A percentile compares a stretch with the other conserved stretches of the same genome.
These are phyloP conservation scores for Rubia yunnanensis DNA, from an alignment of 257 asterid genomes.

Conservation along the genomic window DNA sequence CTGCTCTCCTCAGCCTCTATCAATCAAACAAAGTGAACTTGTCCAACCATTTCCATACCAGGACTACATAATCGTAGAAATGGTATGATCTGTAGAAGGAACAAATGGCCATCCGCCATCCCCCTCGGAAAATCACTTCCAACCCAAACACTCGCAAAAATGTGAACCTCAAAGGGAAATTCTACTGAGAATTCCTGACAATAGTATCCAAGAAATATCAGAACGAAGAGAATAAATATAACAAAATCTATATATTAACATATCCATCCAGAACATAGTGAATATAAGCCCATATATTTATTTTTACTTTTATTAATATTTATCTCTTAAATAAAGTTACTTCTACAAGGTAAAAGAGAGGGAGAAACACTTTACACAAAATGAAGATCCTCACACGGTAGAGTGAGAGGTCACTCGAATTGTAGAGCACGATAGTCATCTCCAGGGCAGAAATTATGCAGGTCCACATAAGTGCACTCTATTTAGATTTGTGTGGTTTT, in stretches of 20 bases:
- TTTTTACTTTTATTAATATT: not conserved
- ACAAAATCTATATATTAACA: not conserved
- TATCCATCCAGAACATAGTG: not conserved
- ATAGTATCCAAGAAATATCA: not conserved
- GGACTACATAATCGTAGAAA: not conserved
- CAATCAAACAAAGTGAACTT: not conserved
- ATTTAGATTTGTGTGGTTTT: constrained; percentile 49
- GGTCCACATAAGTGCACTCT: constrained; percentile 77
- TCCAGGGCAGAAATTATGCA: constrained; percentile 90
- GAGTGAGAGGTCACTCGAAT: constrained; percentile 62
- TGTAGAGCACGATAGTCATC: constrained; percentile 81
- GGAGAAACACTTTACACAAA: not conserved
- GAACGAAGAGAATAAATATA: not conserved
- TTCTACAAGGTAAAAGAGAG: not conserved
- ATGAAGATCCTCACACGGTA: constrained; percentile 59
- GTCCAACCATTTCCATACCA: not conserved
- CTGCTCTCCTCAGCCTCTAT: not conserved
- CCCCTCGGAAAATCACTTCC: not conserved
- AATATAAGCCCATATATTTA: not conserved
- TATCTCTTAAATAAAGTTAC: not conserved
- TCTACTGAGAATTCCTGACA: not conserved
- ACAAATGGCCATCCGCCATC: not conserved
- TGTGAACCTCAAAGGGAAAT: not conserved
- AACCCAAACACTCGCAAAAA: not conserved
- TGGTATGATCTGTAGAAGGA: not conserved